Conservation (phyloP, 805 yeast species). For the Saccharomycopsis selenospora region DNA sequence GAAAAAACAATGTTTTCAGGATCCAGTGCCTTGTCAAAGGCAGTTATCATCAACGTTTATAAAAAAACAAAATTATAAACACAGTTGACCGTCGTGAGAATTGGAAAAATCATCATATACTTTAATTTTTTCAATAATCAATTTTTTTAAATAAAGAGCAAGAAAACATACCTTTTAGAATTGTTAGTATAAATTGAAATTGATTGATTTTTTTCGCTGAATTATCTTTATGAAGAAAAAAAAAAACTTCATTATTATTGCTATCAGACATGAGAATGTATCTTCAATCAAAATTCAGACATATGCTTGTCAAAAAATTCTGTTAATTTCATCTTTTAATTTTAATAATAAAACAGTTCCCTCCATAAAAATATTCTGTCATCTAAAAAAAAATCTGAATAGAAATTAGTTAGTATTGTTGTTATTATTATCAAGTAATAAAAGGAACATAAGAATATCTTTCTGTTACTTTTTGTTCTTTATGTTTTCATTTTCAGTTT, state of each 20-base stretch:
- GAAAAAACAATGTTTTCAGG: no score
- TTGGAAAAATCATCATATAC: constrained; percentile 53
- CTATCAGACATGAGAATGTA: constrained; percentile 32
- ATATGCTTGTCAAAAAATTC: constrained; percentile 95
- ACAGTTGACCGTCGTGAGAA: constrained; percentile 70
- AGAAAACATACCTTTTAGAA: not conserved
- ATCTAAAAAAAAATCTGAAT: no score
- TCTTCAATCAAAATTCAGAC: constrained; percentile 77
- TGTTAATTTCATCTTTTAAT: constrained; percentile 62
- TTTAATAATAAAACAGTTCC: constrained; percentile 38
- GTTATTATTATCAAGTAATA: no score
- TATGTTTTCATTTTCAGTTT: constrained; percentile 52
- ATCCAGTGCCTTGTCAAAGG: constrained; percentile 82
- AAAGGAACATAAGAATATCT: not conserved
- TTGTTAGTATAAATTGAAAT: not conserved
- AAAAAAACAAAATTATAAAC: constrained; percentile 43
- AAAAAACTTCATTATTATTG: constrained; percentile 18
- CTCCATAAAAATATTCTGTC: no score
- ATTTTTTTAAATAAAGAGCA: not conserved
- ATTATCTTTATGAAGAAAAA: not conserved
- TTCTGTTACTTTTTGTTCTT: not conserved
- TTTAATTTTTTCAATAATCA: no score
- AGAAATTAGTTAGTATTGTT: not conserved
- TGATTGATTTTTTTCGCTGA: not conserved
- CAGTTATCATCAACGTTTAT: constrained; percentile 61